Percentiles rank a stretch among this genome's conserved stretches.
Evolutionary conservation across 2,329 filamentous ascomycete genomes (phyloP).

Genomic region (Arthrocladium fulminans): DNA sequence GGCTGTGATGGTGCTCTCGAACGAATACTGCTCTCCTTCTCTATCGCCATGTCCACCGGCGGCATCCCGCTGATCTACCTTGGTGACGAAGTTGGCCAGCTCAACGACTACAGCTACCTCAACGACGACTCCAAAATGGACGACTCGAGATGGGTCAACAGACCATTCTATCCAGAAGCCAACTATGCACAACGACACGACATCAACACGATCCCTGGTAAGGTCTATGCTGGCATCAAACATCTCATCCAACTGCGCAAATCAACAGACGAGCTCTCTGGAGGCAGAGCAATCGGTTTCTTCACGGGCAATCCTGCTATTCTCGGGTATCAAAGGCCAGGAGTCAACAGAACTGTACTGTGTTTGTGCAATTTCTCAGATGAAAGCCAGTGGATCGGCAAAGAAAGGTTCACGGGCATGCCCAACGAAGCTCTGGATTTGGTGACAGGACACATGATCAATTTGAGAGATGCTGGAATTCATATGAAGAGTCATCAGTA

Average conservation of each 20-base stretch:
- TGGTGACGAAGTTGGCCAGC: constrained; percentile 21
- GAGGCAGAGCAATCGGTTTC: constrained; percentile 19
- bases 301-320: constrained; percentile 19
- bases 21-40: constrained; percentile 18
- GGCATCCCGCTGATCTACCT: constrained; percentile 22
- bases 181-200: constrained; percentile 18
- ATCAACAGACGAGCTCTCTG: constrained; percentile 17
- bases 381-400: constrained; percentile 17
- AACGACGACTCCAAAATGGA: constrained; percentile 21
- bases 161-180: constrained; percentile 17
- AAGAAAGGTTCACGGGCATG: constrained; percentile 20
- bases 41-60: constrained; percentile 20
- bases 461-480: constrained; percentile 18
- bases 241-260: constrained; percentile 19
- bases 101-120: constrained; percentile 22
- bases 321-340: constrained; percentile 20
- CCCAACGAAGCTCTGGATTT: constrained; percentile 15
- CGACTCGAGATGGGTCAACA: constrained; percentile 20
- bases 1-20: constrained; percentile 20
- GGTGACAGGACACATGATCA: constrained; percentile 16
- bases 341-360: constrained; percentile 13
- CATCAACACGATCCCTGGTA: constrained; percentile 14
- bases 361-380: constrained; percentile 22
- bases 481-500: constrained; percentile 20
- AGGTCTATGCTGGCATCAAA: constrained; percentile 18